Evolutionary conservation across 305 asterid species (phyloP).

Genomic region (Fraxinus sp.): DNA sequence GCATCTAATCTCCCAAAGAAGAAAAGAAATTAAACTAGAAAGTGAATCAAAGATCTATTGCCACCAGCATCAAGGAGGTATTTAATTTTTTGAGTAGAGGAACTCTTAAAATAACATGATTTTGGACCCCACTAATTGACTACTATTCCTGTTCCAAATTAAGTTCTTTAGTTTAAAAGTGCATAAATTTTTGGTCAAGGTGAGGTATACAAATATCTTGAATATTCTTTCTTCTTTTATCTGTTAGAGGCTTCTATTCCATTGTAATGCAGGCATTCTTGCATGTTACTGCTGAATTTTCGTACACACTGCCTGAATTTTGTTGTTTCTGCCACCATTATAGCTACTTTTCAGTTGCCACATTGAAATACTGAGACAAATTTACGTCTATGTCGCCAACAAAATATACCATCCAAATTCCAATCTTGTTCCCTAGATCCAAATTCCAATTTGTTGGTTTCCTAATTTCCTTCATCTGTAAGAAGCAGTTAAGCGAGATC

Average conservation of each 20-base stretch:
- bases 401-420: not conserved
- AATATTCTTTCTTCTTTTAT: not conserved
- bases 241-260: slow-evolving; percentile 4
- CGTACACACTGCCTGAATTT: not conserved
- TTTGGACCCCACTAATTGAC: not conserved
- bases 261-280: not conserved
- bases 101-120: not conserved
- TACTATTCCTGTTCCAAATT: not conserved
- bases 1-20: slow-evolving; percentile 8
- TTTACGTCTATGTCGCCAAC: not conserved
- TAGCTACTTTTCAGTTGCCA: not conserved
- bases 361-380: not conserved
- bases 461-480: not conserved
- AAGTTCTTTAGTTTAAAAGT: not conserved
- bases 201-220: not conserved
- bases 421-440: not conserved
- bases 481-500: slow-evolving; percentile 7
- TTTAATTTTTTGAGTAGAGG: not conserved
- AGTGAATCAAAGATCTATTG: slow-evolving; percentile 11
- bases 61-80: not conserved
- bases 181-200: not conserved
- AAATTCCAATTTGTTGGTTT: slow-evolving; percentile 7
- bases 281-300: not conserved
- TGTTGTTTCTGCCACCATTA: not conserved
- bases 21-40: slow-evolving; percentile 3